Evolutionary conservation across 2,329 filamentous ascomycete species (phyloP), one percentile per base, ranked within the genome.

Genomic region (Fusarium pininemorale): DNA sequence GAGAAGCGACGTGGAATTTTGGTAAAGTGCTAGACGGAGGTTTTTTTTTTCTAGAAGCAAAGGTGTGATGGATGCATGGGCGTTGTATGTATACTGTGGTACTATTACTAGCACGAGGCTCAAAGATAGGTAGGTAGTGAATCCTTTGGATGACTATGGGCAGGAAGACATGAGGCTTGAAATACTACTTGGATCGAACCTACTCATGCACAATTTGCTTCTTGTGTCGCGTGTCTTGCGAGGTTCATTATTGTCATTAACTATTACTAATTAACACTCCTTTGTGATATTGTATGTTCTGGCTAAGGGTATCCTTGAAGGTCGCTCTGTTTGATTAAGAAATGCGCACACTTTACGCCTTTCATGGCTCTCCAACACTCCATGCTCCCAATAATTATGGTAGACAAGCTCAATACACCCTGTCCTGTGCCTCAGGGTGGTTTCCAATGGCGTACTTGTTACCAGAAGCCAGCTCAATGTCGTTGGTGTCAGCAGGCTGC

Each of bases 1-100:
- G 96, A 99, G 86, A 90, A 91, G 83, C 89, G 96, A 77, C 90
- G 90, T 76, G 96, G 96, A 2, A 92, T 98, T 66, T 88, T 90
- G 75, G 81, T 98, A 82, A 98, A 94, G 84, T 98, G 94, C 81
- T 97, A 82, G 67, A 71, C 18, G 24, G 37, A 51, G 13, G 47
- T 30, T 50, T 24, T 53, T 42, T 28, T 28, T 28, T 28, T 28
- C n/a, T 9, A n/a, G 44, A 28, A 26, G 48, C 22, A 38, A 24
- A 38, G 20, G 26, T 35, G 53, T 35, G 55, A 22, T n/a, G 32
- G 39, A 41, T 44, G 32, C 50, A 57, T 54, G 61, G 51, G 53
- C 32, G 45, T 54, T 69, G 55, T 75, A 69, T 42, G 69, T 72
- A 44, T 51, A 77, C 57, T 70, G 47, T 66, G 63, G 62, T 64